Evolutionary conservation across 164 flowering plant genomes (phyloP), one percentile per base, ranked within the genome.

Genomic region (Macadamia integrifolia): DNA sequence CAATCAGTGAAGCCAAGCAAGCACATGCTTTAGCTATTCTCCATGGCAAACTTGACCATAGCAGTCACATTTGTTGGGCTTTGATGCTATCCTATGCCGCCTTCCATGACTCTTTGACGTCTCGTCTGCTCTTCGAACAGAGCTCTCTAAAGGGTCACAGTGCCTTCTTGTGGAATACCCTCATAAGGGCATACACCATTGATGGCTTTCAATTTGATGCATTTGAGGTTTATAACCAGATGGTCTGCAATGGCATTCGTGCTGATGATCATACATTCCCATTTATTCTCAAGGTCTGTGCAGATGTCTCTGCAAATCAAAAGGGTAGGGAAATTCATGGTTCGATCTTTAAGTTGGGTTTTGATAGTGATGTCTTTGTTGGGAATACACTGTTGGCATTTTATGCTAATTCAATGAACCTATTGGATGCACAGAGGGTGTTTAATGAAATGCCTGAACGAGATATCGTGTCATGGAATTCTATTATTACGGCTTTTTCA

Each of bases 401-500:
- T 48, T 80, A 78, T 59, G 75, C 77, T 0, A 30, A 62, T 55
- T 70, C 56, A 46, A 67, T 68, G 28, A 58, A 57, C 49, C 62
- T 80, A 64, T 42, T 13, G 6, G 66, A 71, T 50, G 83, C 74
- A 0, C 29, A n/a, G 68, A 77, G 44, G 49, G 77, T 82, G 83
- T 86, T 88, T 56, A 85, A 79, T 57, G 92, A 80, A 83, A 86
- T 88, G 90, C 52, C 28, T 70, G 86, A 82, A 42, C 77, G 86
- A 64, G 89, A 88, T 73, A 67, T 78, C 58, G 82, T 88, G 44
- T 82, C 89, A 0, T 88, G 91, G 88, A 88, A 88, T 73, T 82
- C 86, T 2, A 28, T 79, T 44, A 74, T 88, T 53, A 78, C 79
- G 58, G 80, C 76, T 35, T 77, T 69, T 74, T 80, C 84, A 0